Evolutionary conservation across 345 rosid species (phyloP).

Genomic region (Corchorus capsularis): DNA sequence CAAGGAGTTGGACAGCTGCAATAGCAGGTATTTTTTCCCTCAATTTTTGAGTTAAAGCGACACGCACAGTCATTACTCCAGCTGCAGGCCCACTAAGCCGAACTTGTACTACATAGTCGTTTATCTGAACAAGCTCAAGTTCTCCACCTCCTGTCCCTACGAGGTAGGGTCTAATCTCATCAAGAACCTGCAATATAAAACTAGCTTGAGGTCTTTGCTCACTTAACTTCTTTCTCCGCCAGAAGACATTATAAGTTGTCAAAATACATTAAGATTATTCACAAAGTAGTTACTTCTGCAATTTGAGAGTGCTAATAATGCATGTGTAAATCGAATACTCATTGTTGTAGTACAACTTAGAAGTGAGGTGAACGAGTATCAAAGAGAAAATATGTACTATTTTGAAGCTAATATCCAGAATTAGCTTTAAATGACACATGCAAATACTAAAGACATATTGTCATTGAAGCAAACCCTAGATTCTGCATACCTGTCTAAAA

Average conservation of each 20-base stretch:
- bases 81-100: conserved; percentile 90
- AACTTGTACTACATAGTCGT: conserved; percentile 67
- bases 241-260: neutral
- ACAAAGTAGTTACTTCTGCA: neutral
- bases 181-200: conserved; percentile 56
- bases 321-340: neutral
- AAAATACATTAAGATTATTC: neutral
- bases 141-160: conserved; percentile 89
- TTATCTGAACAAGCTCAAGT: conserved; percentile 71
- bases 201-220: neutral
- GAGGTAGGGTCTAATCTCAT: conserved; percentile 87
- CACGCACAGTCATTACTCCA: conserved; percentile 86
- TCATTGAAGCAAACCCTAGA: neutral
- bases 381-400: neutral
- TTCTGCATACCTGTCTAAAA: neutral
- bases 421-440: neutral
- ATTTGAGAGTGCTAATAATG: neutral
- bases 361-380: neutral
- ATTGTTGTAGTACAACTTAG: neutral
- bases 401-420: neutral
- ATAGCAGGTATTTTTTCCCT: conserved; percentile 82
- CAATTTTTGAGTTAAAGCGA: conserved; percentile 84
- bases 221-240: neutral
- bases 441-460: neutral
- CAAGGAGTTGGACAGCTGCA: conserved; percentile 78